phyloP scores from a whole-genome alignment of 139 green algal genomes.

The Mesostigma viride region DNA sequence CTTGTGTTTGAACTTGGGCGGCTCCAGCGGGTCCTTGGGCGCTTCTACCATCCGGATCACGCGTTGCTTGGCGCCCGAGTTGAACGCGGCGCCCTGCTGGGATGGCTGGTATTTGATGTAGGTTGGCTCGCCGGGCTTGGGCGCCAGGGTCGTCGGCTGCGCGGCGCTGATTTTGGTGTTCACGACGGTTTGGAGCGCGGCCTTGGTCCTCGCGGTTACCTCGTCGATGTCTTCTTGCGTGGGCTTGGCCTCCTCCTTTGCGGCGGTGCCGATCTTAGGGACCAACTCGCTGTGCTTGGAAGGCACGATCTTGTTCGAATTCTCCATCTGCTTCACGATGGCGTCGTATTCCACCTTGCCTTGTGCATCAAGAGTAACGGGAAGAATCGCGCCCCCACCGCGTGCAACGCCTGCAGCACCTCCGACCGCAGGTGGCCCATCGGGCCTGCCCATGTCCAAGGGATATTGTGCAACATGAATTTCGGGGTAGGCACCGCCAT shows the following conservation, averaged over 20 bases:
- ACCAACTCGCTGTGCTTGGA: constrained; percentile 66
- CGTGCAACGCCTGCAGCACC: no score
- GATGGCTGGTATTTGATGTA: constrained; percentile 95
- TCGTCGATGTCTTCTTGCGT: constrained; percentile 64
- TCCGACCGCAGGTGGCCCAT: no score
- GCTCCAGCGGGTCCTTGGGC: constrained; percentile 88
- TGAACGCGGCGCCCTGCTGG: constrained; percentile 47
- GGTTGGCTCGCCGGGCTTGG: constrained; percentile 52
- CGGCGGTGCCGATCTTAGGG: constrained; percentile 4
- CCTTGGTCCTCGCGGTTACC: constrained; percentile 20
- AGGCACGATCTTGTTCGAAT: constrained; percentile 52
- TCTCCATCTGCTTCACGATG: constrained; percentile 65
- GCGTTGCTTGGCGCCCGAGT: constrained; percentile 58
- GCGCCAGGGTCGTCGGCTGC: constrained; percentile 65
- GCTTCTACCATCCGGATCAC: constrained; percentile 97
- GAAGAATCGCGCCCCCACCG: no score
- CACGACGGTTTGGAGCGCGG: constrained; percentile 45
- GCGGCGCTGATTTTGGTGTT: constrained; percentile 57
- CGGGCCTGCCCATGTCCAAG: constrained; percentile 79
- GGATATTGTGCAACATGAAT: constrained; percentile 85
- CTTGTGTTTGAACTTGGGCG: constrained; percentile 89
- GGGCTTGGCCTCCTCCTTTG: constrained; percentile 48
- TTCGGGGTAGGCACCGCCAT: constrained; percentile 82
- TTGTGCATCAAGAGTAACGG: constrained; percentile 59
- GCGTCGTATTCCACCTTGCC: constrained; percentile 78